Evolutionary conservation across 2,329 filamentous ascomycete species (phyloP).

Genomic region (Colletotrichum kahawae): DNA sequence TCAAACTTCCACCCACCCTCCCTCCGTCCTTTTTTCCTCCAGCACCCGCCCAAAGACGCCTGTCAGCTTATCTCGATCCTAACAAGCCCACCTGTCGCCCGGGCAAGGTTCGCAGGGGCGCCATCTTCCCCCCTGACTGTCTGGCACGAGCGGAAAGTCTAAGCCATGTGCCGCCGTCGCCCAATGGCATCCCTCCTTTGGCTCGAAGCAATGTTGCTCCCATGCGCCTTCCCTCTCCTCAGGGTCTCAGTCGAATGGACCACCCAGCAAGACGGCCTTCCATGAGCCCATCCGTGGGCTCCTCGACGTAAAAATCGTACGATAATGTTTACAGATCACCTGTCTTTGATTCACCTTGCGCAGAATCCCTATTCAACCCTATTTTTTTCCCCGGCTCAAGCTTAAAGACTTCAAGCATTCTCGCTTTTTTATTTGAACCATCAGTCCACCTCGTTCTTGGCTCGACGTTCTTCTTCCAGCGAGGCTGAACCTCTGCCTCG

Average conservation of each 20-base stretch:
- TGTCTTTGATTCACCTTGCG: conserved; percentile 15
- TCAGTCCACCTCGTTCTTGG: conserved; percentile 12
- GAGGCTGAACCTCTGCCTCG: conserved; percentile 18
- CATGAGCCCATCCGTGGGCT: conserved; percentile 17
- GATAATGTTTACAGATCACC: conserved; percentile 23
- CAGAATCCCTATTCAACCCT: conserved; percentile 9
- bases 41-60: neutral
- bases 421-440: neutral
- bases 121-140: neutral
- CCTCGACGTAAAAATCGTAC: conserved; percentile 21
- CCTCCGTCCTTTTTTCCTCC: neutral
- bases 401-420: conserved; percentile 17
- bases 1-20: neutral
- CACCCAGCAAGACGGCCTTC: conserved; percentile 13
- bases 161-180: neutral
- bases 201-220: neutral
- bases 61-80: conserved; percentile 7
- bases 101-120: conserved; percentile 3
- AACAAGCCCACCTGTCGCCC: conserved; percentile 4
- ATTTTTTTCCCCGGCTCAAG: conserved; percentile 12
- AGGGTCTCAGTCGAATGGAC: conserved; percentile 5
- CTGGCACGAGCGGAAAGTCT: neutral
- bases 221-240: conserved; percentile 3
- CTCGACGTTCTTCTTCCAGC: conserved; percentile 8
- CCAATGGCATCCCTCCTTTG: neutral